A percentile compares a stretch with the other conserved stretches of the same genome.
Conservation (phyloP, 192 early-diverging fungal genomes). For the Backusella tuberculispora region DNA sequence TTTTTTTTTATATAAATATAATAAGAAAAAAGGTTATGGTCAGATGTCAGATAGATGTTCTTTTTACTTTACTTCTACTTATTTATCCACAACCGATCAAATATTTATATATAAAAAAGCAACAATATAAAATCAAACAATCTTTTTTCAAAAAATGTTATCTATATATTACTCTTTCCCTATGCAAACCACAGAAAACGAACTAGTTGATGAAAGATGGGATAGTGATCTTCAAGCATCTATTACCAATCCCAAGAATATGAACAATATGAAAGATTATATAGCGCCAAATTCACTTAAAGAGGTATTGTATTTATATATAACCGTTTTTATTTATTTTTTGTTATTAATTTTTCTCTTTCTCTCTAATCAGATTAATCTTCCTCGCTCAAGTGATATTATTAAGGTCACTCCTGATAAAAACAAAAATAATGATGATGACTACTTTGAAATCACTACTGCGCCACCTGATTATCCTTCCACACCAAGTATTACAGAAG, state of each 20-base stretch:
- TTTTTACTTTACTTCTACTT: not conserved
- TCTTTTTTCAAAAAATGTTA: not conserved
- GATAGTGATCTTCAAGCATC: not conserved
- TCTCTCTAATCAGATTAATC: not conserved
- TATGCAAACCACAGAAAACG: not conserved
- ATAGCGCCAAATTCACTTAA: not conserved
- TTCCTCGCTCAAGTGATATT: not conserved
- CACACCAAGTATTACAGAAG: not conserved
- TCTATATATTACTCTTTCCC: not conserved
- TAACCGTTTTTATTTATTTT: not conserved
- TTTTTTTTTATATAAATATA: conserved; percentile 3
- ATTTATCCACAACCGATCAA: not conserved
- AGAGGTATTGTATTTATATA: not conserved
- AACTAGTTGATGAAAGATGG: conserved; percentile 3
- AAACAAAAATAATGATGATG: not conserved
- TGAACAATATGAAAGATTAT: not conserved
- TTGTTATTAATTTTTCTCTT: not conserved
- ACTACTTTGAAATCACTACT: not conserved
- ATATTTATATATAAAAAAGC: conserved; percentile 1
- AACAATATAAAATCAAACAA: not conserved
- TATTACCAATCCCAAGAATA: not conserved
- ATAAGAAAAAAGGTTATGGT: not conserved
- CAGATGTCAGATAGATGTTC: not conserved
- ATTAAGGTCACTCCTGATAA: not conserved
- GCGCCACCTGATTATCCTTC: not conserved